Conservation (phyloP, 2,329 filamentous ascomycete species). For the Drechslerella stenobrocha region DNA sequence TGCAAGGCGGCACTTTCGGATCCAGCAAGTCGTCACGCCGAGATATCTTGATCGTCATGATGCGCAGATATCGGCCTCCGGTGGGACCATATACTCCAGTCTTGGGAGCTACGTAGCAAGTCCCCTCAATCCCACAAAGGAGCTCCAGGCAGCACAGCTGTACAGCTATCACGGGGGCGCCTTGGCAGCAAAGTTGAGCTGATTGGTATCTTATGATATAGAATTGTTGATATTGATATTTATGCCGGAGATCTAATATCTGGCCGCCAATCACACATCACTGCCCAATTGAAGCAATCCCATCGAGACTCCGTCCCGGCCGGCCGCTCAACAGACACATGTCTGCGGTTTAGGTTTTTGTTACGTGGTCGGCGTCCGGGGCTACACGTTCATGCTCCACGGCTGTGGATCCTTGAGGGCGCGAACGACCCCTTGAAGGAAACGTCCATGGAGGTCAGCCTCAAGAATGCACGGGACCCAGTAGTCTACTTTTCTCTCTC, state of each 20-base stretch:
- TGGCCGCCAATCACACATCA: constrained; percentile 4
- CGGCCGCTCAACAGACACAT: constrained; percentile 30
- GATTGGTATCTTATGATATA: too few species aligned
- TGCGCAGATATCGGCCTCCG: too few species aligned
- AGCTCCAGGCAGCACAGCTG: constrained; percentile 6
- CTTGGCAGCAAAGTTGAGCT: not conserved
- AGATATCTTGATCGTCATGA: constrained; percentile 13
- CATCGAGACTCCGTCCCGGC: constrained; percentile 10
- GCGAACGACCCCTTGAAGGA: too few species aligned
- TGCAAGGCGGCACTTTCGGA: not conserved
- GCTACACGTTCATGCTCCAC: too few species aligned
- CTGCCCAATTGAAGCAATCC: not conserved
- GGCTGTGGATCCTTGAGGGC: too few species aligned
- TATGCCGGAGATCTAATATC: not conserved
- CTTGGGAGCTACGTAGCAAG: not conserved
- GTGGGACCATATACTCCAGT: too few species aligned
- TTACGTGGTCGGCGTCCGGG: too few species aligned
- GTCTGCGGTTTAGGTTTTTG: constrained; percentile 16
- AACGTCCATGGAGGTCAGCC: too few species aligned
- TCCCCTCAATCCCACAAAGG: not conserved
- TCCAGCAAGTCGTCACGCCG: too few species aligned
- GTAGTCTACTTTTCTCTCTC: too few species aligned
- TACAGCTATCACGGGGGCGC: not conserved
- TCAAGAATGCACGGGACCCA: too few species aligned
- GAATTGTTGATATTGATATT: too few species aligned